Base-by-base conservation (phyloP, 1,139 yeast species). In the Candida glucosophila region DNA sequence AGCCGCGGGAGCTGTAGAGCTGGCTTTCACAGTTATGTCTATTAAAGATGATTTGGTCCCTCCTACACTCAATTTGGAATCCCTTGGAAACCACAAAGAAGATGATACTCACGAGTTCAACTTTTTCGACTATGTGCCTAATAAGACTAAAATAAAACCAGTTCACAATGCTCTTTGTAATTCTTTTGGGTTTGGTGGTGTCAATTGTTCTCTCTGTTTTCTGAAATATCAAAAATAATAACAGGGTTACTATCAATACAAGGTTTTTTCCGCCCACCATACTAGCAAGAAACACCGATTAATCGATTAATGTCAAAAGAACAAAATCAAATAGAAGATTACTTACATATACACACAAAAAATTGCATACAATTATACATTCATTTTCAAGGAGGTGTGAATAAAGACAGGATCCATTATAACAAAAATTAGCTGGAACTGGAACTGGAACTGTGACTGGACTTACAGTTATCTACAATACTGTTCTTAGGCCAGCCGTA, bases 151-250 rank as follows among this genome's bases (percentile, higher is more conserved):
- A 32, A 30, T 49, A 11, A 56, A 51, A 19, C 41, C 48, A 3
- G 46, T 82, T 6, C 44, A 65, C 5, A 65, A 69, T 37, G 96
- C 90, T 0, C 38, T 92, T 40, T 74, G 86, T 29, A 92, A 92
- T 47, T 83, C 95, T 38, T 90, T 92, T 58, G 99, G 98, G 1
- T 90, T 92, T 57, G 99, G 99, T 6, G 99, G 99, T 9, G 86
- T 93, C 5, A 92, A 92, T 51, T 79, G 93, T 9, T 69, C 93
- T 12, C 30, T 52, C 5, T 33, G 51, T n/a, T 46, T 51, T 24
- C 41, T 37, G 14, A 44, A 40, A 26, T 47, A 32, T 23, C 14
- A 22, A 10, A 17, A 17, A n/a, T 7, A 6, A 8, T 13, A 7
- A 13, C 12, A 19, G 7, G 8, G 9, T 8, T 19, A n/a, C 7